phyloP scores from a whole-genome alignment of 805 yeast species.

The Cyberlindnera saturnus region DNA sequence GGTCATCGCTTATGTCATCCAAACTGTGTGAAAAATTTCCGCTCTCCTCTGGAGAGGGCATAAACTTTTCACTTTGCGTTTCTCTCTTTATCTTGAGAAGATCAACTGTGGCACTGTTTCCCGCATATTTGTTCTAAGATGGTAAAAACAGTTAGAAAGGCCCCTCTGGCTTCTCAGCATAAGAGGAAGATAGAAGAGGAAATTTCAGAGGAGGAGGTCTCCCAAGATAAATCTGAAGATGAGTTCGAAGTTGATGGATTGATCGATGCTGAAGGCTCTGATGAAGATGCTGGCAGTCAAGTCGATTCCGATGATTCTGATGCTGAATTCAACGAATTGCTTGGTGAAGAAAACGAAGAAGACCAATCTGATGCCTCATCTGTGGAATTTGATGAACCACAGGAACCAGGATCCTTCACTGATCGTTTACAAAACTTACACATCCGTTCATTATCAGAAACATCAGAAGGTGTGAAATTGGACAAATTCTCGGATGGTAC shows the following conservation, averaged over 20 bases:
- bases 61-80: neutral
- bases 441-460: constrained; percentile 39
- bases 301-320: constrained; percentile 38
- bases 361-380: constrained; percentile 44
- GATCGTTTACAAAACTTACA: constrained; percentile 52
- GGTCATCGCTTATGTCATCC: neutral
- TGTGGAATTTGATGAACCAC: constrained; percentile 1
- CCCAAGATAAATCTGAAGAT: constrained; percentile 5
- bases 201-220: constrained; percentile 4
- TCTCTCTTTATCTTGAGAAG: neutral
- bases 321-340: constrained; percentile 51
- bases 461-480: constrained; percentile 29
- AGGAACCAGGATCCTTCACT: constrained; percentile 26
- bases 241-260: constrained; percentile 25
- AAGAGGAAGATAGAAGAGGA: constrained; percentile 19
- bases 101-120: neutral
- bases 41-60: neutral
- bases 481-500: constrained; percentile 72
- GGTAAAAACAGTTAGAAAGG: neutral
- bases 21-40: neutral
- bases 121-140: neutral
- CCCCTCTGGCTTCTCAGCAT: constrained; percentile 2
- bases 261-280: constrained; percentile 26
- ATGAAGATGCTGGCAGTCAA: constrained; percentile 8
- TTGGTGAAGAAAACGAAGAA: constrained; percentile 44